A percentile compares a stretch with the other conserved stretches of the same genome.
Evolutionary conservation across 2,329 filamentous ascomycete species (phyloP).

Genomic region (Neonectria magnoliae): DNA sequence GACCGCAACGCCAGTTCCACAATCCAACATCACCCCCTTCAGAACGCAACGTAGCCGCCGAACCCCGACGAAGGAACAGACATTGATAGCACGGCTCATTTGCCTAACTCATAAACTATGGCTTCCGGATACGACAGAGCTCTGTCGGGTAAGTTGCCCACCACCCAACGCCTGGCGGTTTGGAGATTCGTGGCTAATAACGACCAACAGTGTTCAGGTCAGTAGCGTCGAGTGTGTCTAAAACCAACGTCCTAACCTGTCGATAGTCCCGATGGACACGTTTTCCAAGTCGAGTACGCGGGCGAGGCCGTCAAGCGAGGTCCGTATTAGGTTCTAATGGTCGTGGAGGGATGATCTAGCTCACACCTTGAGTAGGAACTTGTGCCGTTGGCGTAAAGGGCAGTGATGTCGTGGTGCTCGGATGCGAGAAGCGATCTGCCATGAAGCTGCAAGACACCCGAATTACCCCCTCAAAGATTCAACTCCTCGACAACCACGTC

Average conservation of each 20-base stretch:
- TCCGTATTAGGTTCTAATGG: constrained; percentile 51
- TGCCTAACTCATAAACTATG: constrained; percentile 58
- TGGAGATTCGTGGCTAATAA: constrained; percentile 56
- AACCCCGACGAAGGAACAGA: neutral
- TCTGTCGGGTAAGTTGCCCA: constrained; percentile 81
- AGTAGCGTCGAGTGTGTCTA: constrained; percentile 40
- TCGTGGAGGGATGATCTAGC: constrained; percentile 15
- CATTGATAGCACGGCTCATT: constrained; percentile 10
- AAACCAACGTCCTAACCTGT: constrained; percentile 54
- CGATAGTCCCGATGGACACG: constrained; percentile 93
- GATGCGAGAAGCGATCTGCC: constrained; percentile 97
- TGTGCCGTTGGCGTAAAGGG: constrained; percentile 99
- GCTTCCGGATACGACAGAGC: constrained; percentile 99
- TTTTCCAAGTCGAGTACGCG: constrained; percentile 99
- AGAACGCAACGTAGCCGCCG: constrained; percentile 14
- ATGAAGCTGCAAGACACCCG: constrained; percentile 99
- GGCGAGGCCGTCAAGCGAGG: constrained; percentile 99
- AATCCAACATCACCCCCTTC: constrained; percentile 23
- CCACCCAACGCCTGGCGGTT: constrained; percentile 38
- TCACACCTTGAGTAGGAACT: constrained; percentile 70
- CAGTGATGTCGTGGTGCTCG: constrained; percentile 90
- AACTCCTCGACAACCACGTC: constrained; percentile 93
- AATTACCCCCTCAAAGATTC: constrained; percentile 99
- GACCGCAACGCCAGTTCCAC: constrained; percentile 30
- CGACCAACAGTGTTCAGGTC: constrained; percentile 81